Evolutionary conservation across 495 filamentous ascomycete species (phyloP).

Genomic region (Elaphomyces granulatus): DNA sequence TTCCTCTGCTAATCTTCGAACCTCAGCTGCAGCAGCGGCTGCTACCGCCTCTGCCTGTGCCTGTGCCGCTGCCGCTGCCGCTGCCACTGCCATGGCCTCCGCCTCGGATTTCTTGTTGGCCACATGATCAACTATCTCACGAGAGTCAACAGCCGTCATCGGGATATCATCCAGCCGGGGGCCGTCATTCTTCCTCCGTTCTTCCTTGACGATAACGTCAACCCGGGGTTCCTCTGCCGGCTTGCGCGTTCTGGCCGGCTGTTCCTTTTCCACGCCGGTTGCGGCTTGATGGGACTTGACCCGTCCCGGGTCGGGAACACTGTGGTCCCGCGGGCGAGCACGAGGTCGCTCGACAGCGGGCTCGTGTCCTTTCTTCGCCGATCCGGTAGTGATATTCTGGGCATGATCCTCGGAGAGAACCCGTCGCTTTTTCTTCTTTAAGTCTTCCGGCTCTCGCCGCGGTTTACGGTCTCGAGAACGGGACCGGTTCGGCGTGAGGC

Average conservation of each 20-base stretch:
- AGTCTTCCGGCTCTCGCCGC: slow-evolving; percentile 3
- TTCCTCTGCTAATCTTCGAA: slow-evolving; percentile 25
- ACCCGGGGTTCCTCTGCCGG: too few relatives aligned
- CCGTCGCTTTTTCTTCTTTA: slow-evolving; percentile 36
- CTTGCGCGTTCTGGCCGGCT: too few relatives aligned
- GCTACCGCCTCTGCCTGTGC: slow-evolving; percentile 16
- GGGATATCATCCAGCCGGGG: slow-evolving; percentile 20
- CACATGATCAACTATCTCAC: slow-evolving; percentile 1
- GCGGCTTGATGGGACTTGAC: not conserved
- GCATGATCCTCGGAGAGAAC: slow-evolving; percentile 31
- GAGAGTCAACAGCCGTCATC: slow-evolving; percentile 4
- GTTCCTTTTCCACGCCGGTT: slow-evolving; percentile 2
- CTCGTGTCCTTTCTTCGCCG: slow-evolving; percentile 17
- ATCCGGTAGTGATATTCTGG: slow-evolving; percentile 20
- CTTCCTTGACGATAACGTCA: slow-evolving; percentile 18
- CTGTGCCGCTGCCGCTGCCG: slow-evolving; percentile 29
- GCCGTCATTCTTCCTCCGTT: slow-evolving; percentile 16
- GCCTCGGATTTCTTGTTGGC: slow-evolving; percentile 17
- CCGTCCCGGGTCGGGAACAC: slow-evolving; percentile 5
- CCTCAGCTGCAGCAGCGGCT: slow-evolving; percentile 32
- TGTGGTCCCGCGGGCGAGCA: slow-evolving; percentile 11
- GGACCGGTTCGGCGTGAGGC: slow-evolving; percentile 50
- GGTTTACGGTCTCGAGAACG: slow-evolving; percentile 32
- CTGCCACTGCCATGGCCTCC: slow-evolving; percentile 32
- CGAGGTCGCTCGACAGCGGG: slow-evolving; percentile 14